phyloP scores from a whole-genome alignment of 345 rosid genomes.

The Citrus australasica region DNA sequence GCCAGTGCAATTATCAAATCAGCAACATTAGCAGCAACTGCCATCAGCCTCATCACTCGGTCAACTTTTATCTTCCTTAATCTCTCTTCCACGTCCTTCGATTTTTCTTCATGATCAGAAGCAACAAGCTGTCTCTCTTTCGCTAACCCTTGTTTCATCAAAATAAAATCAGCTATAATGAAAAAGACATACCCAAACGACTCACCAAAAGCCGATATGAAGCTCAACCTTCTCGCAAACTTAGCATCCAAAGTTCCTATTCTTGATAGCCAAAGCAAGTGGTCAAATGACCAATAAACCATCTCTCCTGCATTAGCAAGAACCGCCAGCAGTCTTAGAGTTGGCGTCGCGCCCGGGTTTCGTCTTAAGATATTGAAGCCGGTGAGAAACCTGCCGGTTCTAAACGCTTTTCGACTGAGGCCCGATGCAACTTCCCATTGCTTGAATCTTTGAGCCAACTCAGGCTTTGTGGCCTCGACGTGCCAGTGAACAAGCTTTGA shows the following conservation, averaged over 20 bases:
- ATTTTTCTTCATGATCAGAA: conserved; percentile 13
- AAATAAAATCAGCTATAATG: conserved; percentile 56
- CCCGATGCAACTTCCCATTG: conserved; percentile 96
- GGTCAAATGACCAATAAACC: conserved; percentile 96
- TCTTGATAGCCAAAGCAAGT: conserved; percentile 90
- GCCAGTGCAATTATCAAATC: conserved; percentile 84
- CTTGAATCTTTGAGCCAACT: conserved; percentile 59
- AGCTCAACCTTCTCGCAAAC: conserved; percentile 79
- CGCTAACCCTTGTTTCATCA: conserved; percentile 47
- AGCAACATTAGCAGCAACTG: conserved; percentile 79
- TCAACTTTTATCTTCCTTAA: conserved; percentile 52
- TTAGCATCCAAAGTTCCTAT: conserved; percentile 69
- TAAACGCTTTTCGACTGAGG: conserved; percentile 89
- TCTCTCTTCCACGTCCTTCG: conserved; percentile 31
- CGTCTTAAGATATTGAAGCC: conserved; percentile 82
- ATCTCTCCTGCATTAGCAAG: conserved; percentile 91
- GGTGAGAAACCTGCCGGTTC: conserved; percentile 88
- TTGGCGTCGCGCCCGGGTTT: conserved; percentile 55
- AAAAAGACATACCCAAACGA: conserved; percentile 91
- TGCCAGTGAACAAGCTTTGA: conserved; percentile 90
- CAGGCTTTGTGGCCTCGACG: conserved; percentile 48
- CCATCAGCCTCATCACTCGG: conserved; percentile 82
- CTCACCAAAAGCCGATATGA: conserved; percentile 94
- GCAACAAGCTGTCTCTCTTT: conserved; percentile 42
- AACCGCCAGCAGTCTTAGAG: conserved; percentile 46